Evolutionary conservation across 441 rosid species (phyloP), one percentile per base, ranked within the genome.

Genomic region (Erodium texanum): DNA sequence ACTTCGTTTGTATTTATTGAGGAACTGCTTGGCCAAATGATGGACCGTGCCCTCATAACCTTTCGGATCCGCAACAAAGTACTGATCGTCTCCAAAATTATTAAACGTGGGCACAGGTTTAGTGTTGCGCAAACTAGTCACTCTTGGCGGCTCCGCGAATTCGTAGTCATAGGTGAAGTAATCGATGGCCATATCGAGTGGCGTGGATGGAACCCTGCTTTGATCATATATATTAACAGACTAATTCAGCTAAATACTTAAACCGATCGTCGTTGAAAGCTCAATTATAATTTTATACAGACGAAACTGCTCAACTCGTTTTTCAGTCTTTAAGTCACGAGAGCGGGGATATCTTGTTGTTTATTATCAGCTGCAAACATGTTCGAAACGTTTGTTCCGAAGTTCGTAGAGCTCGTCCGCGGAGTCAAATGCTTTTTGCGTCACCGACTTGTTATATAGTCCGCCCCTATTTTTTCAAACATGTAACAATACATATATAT

Each of bases 141-240:
- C 29, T 27, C 29, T 1, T 27, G 29, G 29, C 29, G 29, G 29
- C 29, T 36, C 43, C 43, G 43, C 43, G 8, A 36, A 36, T 8
- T 2, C 36, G 36, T 32, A 32, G 36, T 32, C 36, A 32, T 81
- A 74, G 63, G 72, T 32, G 41, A 34, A 71, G 77, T 43, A 81
- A 62, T 79, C 85, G 36, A 81, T 62, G 45, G 74, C 85, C 77
- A 74, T 71, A 56, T 81, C 85, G 1, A 81, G 72, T 6, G 84
- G 82, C 23, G 69, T 73, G 66, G 64, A 56, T 1, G 85, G 77
- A 14, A 58, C 71, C 65, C 80, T 76, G 66, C 52, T 9, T 36
- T 15, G 2, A 50, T 50, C 10, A 36, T 8, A 36, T 8, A 36
- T n/a, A n/a, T n/a, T n/a, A n/a, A n/a, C n/a, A n/a, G n/a, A n/a